Conservation (phyloP, 2,329 filamentous ascomycete species). For the Plectosphaerella cucumerina region DNA sequence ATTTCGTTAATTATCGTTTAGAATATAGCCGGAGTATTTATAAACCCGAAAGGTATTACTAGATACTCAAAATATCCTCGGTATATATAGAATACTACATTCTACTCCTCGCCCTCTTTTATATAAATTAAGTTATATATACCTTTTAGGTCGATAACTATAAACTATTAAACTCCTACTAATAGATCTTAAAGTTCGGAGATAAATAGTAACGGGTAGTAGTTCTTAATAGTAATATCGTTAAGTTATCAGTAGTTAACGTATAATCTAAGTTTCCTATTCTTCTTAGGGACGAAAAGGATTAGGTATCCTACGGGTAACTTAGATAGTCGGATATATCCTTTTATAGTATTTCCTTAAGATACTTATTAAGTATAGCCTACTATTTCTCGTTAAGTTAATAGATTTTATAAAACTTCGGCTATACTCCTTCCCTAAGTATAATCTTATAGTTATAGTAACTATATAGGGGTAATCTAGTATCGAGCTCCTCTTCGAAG, state of each 20-base stretch:
- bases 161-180: constrained; percentile 18
- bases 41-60: no score
- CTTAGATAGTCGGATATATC: constrained; percentile 5
- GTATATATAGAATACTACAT: no score
- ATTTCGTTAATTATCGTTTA: no score
- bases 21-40: no score
- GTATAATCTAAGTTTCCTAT: constrained; percentile 21
- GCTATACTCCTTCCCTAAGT: no score
- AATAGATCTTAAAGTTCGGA: no score
- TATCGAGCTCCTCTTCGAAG: no score
- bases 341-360: not conserved
- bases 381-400: not conserved
- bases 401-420: no score
- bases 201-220: constrained; percentile 26
- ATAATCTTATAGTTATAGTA: no score
- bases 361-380: not conserved
- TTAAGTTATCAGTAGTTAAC: constrained; percentile 23
- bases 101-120: no score
- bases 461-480: not conserved
- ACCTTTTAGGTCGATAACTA: constrained; percentile 21
- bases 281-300: constrained; percentile 25
- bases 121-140: constrained; percentile 16
- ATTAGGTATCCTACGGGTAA: constrained; percentile 15
- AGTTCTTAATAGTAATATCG: not conserved
- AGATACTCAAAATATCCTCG: no score